Conservation (phyloP, 1,284 basidiomycete species). For the Peniophora sp. region DNA sequence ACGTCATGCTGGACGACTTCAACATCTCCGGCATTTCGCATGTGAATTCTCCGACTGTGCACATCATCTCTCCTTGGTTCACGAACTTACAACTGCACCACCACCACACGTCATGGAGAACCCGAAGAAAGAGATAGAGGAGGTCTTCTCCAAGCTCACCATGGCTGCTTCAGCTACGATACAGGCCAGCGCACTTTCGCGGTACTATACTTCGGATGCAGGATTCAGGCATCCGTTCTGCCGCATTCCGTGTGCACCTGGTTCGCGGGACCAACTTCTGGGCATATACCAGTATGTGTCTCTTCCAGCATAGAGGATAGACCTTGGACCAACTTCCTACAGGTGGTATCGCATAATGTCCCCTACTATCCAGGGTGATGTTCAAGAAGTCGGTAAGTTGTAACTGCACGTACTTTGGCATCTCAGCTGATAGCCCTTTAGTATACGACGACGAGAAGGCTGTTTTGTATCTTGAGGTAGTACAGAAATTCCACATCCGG, state of each 20-base stretch:
- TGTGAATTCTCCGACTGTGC: no score
- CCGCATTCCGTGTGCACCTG: slow-evolving; percentile 31
- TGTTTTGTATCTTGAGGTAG: slow-evolving; percentile 36
- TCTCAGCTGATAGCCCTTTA: slow-evolving; percentile 5
- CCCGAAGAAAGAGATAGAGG: slow-evolving; percentile 39
- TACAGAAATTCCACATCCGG: slow-evolving; percentile 46
- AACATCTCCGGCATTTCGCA: neutral
- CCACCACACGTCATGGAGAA: slow-evolving; percentile 35
- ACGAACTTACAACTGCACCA: neutral
- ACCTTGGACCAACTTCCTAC: neutral
- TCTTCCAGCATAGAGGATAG: neutral
- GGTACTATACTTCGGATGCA: slow-evolving; percentile 42
- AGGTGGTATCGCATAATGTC: slow-evolving; percentile 59
- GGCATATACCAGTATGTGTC: slow-evolving; percentile 42
- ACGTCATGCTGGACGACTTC: slow-evolving; percentile 3
- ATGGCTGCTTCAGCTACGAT: slow-evolving; percentile 23
- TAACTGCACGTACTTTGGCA: neutral
- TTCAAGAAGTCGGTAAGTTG: slow-evolving; percentile 35
- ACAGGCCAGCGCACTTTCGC: neutral
- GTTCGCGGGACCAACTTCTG: slow-evolving; percentile 41
- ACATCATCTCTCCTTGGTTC: neutral
- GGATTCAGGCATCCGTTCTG: slow-evolving; percentile 49
- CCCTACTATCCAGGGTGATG: slow-evolving; percentile 32
- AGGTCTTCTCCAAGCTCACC: slow-evolving; percentile 35
- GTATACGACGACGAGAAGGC: slow-evolving; percentile 34